These are phyloP conservation scores for Graphiopsis chlorocephala DNA, from an alignment of 2,329 filamentous ascomycete species.

Conservation along the genomic window DNA sequence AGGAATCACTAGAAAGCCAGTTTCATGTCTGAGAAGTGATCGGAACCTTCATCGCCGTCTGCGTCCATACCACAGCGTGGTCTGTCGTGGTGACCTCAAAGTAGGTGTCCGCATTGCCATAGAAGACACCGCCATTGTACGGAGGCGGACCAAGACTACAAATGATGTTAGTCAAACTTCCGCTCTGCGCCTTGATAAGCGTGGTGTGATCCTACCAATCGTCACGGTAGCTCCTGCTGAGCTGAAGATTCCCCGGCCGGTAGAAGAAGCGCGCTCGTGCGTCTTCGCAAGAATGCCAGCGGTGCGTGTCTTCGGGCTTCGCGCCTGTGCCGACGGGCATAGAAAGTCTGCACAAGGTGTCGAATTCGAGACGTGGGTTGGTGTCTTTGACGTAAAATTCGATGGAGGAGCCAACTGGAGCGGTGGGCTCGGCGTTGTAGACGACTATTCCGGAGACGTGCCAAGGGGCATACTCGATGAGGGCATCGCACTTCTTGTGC, in stretches of 20 bases:
- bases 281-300: not conserved
- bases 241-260: not conserved
- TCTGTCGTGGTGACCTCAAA: not conserved
- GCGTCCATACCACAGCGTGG: not conserved
- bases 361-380: constrained; percentile 5
- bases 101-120: not conserved
- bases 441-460: not conserved
- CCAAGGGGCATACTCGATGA: not conserved
- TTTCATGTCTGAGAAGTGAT: constrained; percentile 3
- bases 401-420: not conserved
- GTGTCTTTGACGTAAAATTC: not conserved
- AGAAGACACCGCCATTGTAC: constrained; percentile 4
- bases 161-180: not conserved
- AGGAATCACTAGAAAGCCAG: not conserved
- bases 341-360: not conserved
- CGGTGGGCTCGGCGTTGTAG: not conserved
- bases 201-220: not conserved
- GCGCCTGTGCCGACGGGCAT: not conserved
- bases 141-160: not conserved
- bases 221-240: constrained; percentile 1
- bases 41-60: not conserved
- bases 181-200: not conserved
- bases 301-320: not conserved
- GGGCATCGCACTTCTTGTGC: not conserved
- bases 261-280: not conserved